Base-by-base conservation (phyloP, 108 stramenopile species). In the Skeletonema menzelii region DNA sequence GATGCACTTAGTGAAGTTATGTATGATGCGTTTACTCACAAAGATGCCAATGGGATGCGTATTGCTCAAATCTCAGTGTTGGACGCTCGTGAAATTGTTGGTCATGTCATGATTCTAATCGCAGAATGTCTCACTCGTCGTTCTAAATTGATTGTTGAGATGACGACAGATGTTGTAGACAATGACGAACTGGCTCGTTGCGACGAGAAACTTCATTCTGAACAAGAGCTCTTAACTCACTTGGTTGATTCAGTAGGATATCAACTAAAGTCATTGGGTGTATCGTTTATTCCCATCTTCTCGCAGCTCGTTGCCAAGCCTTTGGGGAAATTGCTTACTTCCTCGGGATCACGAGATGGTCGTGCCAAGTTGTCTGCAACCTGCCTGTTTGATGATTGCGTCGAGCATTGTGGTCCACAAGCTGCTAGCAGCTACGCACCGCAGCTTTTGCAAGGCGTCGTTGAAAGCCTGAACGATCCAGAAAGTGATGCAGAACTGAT, bases 231-330 rank as follows among this genome's bases (percentile, higher is more conserved):
- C 4, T 65, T 95, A 58, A 95, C 90, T 24, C 88, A 88, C 14
- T 66, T 92, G 14, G 89, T 92, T 8, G 91, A 95, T 72, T 77
- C 80, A 22, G 84, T 92, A 49, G 94, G 94, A 10, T 95, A 92
- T 75, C 88, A 75, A 19, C 73, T 95, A 0, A 95, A 95, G 70
- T 74, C 88, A 47, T 76, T 85, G 32, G 70, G 76, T 8, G 63
- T 74, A 27, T 64, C 67, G 4, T 91, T 95, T 68, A 58, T 75
- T 15, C 79, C 85, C 8, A 74, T 84, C 17, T 95, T 95, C 66
- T 73, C 86, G 46, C 59, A 73, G 10, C 40, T 35, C n/a, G 75
- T 92, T 17, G 87, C 84, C 11, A 86, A 90, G 27, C 42, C 80
- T 14, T 70, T 95, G 53, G 82, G 82, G 15, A 76, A 86, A 37